Evolutionary conservation across 2,329 filamentous ascomycete species (phyloP), one percentile per base, ranked within the genome.

Genomic region (Escovopsis sp.): DNA sequence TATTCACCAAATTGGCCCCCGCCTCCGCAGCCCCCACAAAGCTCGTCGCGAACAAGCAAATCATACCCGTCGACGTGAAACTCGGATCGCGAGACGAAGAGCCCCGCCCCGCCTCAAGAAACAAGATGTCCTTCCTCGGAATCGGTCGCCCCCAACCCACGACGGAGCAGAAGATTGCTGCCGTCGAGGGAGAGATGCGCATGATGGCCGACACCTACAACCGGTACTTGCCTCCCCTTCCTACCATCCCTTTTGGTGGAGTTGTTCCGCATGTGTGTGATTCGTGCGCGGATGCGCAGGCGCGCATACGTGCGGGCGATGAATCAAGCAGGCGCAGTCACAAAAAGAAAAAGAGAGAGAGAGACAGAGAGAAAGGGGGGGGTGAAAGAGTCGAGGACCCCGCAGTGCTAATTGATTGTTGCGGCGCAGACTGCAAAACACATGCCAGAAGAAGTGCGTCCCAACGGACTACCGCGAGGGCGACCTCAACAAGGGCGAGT

Each of bases 401-500:
- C 11, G n/a, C 20, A 6, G 4, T 20, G n/a, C 41, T 43, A 12
- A 39, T 12, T 2, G 12, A 32, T 5, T 8, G n/a, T 20, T 15
- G 12, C 13, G n/a, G 24, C 20, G 41, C 52, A 93, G 87, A 49
- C 76, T 96, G 49, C 81, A 86, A 57, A 79, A 85, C 64, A 84
- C 85, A 48, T 98, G 91, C 76, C 79, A 84, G 52, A 79, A 82
- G 61, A 98, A 98, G 72, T 98, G 91, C 68, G 76, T 98, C 53
- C 89, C 89, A 48, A 72, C 70, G 57, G 79, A 89, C 56, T 98
- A 96, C 77, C 86, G 87, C 62, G 91, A 98, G 70, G 79, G 76
- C 62, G 89, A 98, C 55, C 79, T 98, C 57, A 94, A 95, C 77
- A 98, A 98, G 71, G 93, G 88, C 72, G 91, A 98, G 68, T 87